Conservation (phyloP, 2,329 filamentous ascomycete species). For the Aspergillus latus region DNA sequence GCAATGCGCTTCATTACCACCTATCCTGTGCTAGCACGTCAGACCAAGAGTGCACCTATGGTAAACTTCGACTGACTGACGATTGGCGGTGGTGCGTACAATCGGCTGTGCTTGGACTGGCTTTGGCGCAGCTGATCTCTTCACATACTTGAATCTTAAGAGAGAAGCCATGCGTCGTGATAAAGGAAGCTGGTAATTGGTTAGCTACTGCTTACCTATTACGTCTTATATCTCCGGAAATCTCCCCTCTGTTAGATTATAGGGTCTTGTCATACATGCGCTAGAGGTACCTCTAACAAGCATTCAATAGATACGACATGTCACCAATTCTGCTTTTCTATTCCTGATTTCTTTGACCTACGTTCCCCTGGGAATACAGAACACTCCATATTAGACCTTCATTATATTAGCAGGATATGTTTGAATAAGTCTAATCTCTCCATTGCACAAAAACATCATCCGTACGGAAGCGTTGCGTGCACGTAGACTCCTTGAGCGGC, state of each 20-base stretch:
- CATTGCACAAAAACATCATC: slow-evolving; percentile 79
- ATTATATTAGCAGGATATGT: not conserved
- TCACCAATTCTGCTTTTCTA: not conserved
- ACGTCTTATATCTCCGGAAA: not conserved
- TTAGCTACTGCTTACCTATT: not conserved
- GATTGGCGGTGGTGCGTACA: not conserved
- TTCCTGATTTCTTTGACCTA: not conserved
- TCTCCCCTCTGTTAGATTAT: not conserved
- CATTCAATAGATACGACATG: not conserved
- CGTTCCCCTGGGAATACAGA: not conserved
- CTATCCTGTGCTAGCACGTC: not conserved
- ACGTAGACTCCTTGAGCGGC: slow-evolving; percentile 75
- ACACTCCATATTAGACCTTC: not conserved
- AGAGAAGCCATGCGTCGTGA: not conserved
- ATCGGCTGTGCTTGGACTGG: not conserved
- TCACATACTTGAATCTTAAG: not conserved
- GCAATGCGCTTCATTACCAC: not conserved
- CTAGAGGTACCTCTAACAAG: not conserved
- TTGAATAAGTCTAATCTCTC: slow-evolving; percentile 56
- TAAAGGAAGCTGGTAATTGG: not conserved
- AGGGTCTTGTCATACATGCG: not conserved
- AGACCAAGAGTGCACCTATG: not conserved
- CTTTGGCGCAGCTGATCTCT: not conserved
- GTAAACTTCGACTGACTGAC: not conserved
- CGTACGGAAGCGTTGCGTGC: slow-evolving; percentile 78